phyloP scores from a whole-genome alignment of 176 grass and related monocot genomes.

The Saccharum officinarum region DNA sequence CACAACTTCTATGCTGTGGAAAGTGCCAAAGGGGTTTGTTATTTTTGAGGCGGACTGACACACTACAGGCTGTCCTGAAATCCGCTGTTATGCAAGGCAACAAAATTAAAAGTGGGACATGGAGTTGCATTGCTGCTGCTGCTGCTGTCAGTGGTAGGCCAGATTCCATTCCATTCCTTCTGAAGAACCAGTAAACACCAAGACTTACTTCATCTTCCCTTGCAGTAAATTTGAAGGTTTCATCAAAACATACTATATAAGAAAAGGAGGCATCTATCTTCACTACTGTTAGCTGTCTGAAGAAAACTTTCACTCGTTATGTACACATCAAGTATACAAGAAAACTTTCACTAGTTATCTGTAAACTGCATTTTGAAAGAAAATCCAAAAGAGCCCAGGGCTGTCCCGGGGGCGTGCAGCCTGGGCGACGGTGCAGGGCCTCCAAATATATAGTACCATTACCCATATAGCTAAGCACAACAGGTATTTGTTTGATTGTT shows the following conservation, averaged over 20 bases:
- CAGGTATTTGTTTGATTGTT: too few relatives aligned
- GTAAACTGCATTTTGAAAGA: too few relatives aligned
- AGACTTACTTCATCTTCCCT: slow-evolving; percentile 6
- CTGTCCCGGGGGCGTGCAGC: too few relatives aligned
- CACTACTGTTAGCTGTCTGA: background rate
- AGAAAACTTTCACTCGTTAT: slow-evolving; percentile 10
- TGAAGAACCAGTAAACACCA: slow-evolving; percentile 24
- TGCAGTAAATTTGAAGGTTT: background rate
- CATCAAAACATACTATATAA: background rate
- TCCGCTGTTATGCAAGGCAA: slow-evolving; percentile 31
- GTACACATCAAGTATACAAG: background rate
- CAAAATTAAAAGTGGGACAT: slow-evolving; percentile 30
- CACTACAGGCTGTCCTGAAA: slow-evolving; percentile 35
- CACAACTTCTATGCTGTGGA: slow-evolving; percentile 38
- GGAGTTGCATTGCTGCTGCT: slow-evolving; percentile 10
- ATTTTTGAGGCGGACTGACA: slow-evolving; percentile 24
- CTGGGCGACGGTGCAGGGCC: too few relatives aligned
- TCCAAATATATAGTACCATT: too few relatives aligned
- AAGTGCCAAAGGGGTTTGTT: slow-evolving; percentile 45
- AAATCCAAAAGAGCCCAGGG: too few relatives aligned
- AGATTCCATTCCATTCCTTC: background rate
- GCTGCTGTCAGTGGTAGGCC: background rate
- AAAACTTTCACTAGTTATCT: background rate
- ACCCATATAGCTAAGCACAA: too few relatives aligned
- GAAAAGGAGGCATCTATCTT: background rate